Percentiles rank a stretch among this genome's conserved stretches.
Conservation (phyloP, 2,329 filamentous ascomycete genomes). For the Eutypa lata region DNA sequence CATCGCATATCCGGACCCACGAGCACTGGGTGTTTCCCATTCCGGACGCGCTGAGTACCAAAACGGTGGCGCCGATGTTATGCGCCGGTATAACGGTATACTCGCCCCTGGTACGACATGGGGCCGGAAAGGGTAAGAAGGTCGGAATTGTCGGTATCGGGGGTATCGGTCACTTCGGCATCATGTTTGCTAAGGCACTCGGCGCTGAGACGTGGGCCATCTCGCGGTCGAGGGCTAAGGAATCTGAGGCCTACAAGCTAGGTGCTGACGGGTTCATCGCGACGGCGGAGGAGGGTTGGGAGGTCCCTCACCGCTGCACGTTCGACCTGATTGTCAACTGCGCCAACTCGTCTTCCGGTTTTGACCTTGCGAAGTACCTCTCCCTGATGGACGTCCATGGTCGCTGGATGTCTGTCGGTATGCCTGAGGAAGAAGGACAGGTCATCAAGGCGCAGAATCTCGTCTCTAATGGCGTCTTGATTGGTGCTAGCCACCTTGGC, state of each 20-base stretch:
- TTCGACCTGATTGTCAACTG: slow-evolving; percentile 58
- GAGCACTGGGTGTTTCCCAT: slow-evolving; percentile 47
- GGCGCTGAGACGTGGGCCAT: slow-evolving; percentile 61
- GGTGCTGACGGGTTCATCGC: slow-evolving; percentile 51
- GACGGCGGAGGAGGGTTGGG: slow-evolving; percentile 48
- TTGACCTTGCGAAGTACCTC: slow-evolving; percentile 64
- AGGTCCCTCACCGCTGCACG: slow-evolving; percentile 48
- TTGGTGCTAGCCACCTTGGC: slow-evolving; percentile 48
- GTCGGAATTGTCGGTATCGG: slow-evolving; percentile 69
- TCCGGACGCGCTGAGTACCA: slow-evolving; percentile 37
- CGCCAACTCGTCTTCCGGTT: slow-evolving; percentile 49
- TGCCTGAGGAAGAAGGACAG: slow-evolving; percentile 53
- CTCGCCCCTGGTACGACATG: slow-evolving; percentile 59
- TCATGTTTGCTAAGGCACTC: slow-evolving; percentile 66
- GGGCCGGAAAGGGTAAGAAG: slow-evolving; percentile 63
- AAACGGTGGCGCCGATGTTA: slow-evolving; percentile 58
- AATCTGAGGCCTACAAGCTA: slow-evolving; percentile 52
- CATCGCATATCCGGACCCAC: slow-evolving; percentile 31
- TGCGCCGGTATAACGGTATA: slow-evolving; percentile 69
- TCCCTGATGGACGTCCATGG: slow-evolving; percentile 56
- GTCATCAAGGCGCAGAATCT: slow-evolving; percentile 54
- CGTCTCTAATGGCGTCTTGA: slow-evolving; percentile 51
- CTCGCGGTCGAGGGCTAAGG: slow-evolving; percentile 51
- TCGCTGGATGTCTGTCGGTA: slow-evolving; percentile 65
- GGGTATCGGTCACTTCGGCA: slow-evolving; percentile 65